Evolutionary conservation across 495 filamentous ascomycete genomes (phyloP), one percentile per base, ranked within the genome.

Genomic region (Penicillium taxi): DNA sequence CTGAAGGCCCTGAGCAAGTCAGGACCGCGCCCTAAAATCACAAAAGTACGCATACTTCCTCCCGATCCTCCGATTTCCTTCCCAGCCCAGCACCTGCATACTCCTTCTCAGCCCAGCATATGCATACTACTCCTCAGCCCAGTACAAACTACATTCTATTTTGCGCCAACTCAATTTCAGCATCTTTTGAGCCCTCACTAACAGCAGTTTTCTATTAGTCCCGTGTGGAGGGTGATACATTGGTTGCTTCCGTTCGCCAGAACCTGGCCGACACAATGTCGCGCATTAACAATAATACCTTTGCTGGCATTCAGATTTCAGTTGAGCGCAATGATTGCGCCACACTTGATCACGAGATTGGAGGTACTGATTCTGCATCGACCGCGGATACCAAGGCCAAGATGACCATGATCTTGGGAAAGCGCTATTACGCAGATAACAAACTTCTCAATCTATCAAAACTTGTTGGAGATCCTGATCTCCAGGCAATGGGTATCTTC

Each of bases 21-120:
- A 59, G 64, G 61, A 62, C 56, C 63, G 43, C 64, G 63, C 44
- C 66, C 85, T 42, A 84, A 67, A 54, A 81, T 94, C 41, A 81
- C 75, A 69, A 88, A 88, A 81, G 87, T 94, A 86, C 75, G 78
- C 80, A 59, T n/a, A n/a, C n/a, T n/a, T n/a, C n/a, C n/a, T n/a
- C n/a, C n/a, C n/a, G n/a, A n/a, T n/a, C n/a, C n/a, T n/a, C n/a
- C n/a, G n/a, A n/a, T n/a, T n/a, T n/a, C n/a, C n/a, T n/a, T n/a
- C n/a, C n/a, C n/a, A n/a, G n/a, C n/a, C n/a, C n/a, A n/a, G n/a
- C n/a, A n/a, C n/a, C n/a, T n/a, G n/a, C n/a, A n/a, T n/a, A n/a
- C n/a, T n/a, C n/a, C n/a, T n/a, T n/a, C n/a, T n/a, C n/a, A n/a
- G n/a, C n/a, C n/a, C n/a, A n/a, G n/a, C n/a, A n/a, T n/a, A n/a